Evolutionary conservation across 2,329 filamentous ascomycete species (phyloP).

Genomic region (Penicillium palitans): DNA sequence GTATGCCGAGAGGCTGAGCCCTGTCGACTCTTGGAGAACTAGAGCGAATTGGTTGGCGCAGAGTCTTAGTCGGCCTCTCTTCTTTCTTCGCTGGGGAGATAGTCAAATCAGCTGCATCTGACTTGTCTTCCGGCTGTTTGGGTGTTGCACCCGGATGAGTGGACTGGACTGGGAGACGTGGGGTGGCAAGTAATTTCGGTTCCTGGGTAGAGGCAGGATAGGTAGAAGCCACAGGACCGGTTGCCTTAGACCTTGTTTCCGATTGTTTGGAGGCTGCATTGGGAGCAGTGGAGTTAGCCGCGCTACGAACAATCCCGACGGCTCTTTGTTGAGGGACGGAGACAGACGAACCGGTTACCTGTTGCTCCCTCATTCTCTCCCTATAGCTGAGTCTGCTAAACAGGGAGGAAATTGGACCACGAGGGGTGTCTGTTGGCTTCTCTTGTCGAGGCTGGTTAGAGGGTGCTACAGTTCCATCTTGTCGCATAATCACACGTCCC

Average conservation of each 20-base stretch:
- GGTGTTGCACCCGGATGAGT: background rate
- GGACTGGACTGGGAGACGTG: background rate
- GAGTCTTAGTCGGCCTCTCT: background rate
- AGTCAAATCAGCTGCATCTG: background rate
- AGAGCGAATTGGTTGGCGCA: background rate
- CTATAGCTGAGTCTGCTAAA: conserved; percentile 1
- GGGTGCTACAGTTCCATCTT: background rate
- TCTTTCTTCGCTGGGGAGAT: background rate
- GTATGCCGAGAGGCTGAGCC: background rate
- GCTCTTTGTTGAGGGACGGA: background rate
- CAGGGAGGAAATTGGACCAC: background rate
- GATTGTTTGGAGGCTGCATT: background rate
- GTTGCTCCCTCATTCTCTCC: background rate
- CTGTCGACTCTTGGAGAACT: background rate
- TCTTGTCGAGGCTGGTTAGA: background rate
- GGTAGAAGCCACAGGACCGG: background rate
- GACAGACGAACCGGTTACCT: background rate
- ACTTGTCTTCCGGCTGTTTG: background rate
- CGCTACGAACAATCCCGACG: background rate
- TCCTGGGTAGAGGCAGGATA: background rate
- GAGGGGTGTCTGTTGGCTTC: background rate
- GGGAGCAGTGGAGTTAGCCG: background rate
- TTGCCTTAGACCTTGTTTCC: background rate
- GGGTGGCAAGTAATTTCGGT: background rate
- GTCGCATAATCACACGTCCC: background rate